Evolutionary conservation across 495 filamentous ascomycete genomes (phyloP).

Genomic region (Pseudevernia furfuracea): DNA sequence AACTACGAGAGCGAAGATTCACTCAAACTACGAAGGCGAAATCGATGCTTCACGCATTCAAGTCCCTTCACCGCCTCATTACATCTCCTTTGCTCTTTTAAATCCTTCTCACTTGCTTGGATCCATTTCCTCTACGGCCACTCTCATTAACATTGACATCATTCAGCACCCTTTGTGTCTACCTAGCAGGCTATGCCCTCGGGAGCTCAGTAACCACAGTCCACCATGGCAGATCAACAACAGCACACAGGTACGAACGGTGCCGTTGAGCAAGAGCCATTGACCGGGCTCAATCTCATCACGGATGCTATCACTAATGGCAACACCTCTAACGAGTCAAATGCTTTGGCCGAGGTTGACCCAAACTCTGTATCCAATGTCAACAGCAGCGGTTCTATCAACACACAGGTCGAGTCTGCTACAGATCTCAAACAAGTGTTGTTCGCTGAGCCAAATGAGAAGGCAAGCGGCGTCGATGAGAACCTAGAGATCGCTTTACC

Average conservation of each 20-base stretch:
- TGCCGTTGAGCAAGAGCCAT: not conserved
- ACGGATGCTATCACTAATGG: not conserved
- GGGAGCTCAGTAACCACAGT: not conserved
- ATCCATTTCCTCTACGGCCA: not conserved
- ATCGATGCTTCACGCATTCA: not conserved
- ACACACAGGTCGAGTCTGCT: not conserved
- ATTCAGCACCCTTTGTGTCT: not conserved
- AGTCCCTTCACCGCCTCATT: not conserved
- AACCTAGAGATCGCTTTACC: conserved; percentile 3
- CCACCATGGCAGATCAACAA: conserved; percentile 1
- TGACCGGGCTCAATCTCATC: conserved; percentile 1
- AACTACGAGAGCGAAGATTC: not conserved
- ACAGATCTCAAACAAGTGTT: not conserved
- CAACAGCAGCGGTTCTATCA: not conserved
- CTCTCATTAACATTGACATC: not conserved
- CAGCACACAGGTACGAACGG: not conserved
- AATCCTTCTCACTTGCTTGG: not conserved
- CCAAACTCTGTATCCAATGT: conserved; percentile 1
- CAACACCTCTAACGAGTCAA: not conserved
- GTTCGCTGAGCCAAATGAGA: not conserved
- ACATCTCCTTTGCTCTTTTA: not conserved
- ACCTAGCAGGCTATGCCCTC: not conserved
- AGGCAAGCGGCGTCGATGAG: not conserved
- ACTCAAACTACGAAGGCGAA: not conserved
- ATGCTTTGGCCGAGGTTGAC: conserved; percentile 8